Evolutionary conservation across 148 eudicot species (phyloP).

Genomic region (Agrostemma githago): DNA sequence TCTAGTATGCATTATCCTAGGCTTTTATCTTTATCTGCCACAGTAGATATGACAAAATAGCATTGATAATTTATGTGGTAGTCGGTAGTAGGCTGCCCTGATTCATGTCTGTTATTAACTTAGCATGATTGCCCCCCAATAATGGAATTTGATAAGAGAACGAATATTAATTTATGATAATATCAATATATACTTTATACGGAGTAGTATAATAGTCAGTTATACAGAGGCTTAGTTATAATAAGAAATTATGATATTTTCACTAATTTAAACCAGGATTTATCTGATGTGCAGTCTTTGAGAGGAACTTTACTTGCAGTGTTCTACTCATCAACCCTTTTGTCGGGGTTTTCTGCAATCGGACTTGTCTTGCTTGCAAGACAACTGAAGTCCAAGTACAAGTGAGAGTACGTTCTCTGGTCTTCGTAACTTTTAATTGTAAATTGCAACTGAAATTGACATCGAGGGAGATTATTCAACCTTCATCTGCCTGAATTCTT

Average conservation of each 20-base stretch:
- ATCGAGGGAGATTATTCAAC: background rate
- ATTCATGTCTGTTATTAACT: background rate
- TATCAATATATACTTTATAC: background rate
- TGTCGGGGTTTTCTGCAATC: slow-evolving; percentile 58
- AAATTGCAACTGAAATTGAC: background rate
- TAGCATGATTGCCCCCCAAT: background rate
- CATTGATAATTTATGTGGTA: background rate
- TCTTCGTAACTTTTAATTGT: slow-evolving; percentile 21
- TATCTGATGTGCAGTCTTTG: slow-evolving; percentile 57
- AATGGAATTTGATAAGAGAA: no score
- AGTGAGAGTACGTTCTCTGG: slow-evolving; percentile 34
- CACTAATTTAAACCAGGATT: background rate
- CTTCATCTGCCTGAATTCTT: background rate
- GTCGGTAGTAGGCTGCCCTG: background rate
- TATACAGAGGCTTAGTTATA: background rate
- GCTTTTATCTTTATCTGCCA: background rate
- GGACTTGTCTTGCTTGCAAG: slow-evolving; percentile 66
- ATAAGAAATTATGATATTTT: background rate
- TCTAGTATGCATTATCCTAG: background rate
- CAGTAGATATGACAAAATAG: background rate
- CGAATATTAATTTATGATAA: background rate
- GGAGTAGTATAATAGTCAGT: background rate
- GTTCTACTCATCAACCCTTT: slow-evolving; percentile 54
- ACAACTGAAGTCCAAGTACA: slow-evolving; percentile 54
- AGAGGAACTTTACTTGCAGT: slow-evolving; percentile 57